Evolutionary conservation across 202 grass and related monocot genomes (phyloP), one percentile per base, ranked within the genome.

Genomic region (Brachypodium distachyon): DNA sequence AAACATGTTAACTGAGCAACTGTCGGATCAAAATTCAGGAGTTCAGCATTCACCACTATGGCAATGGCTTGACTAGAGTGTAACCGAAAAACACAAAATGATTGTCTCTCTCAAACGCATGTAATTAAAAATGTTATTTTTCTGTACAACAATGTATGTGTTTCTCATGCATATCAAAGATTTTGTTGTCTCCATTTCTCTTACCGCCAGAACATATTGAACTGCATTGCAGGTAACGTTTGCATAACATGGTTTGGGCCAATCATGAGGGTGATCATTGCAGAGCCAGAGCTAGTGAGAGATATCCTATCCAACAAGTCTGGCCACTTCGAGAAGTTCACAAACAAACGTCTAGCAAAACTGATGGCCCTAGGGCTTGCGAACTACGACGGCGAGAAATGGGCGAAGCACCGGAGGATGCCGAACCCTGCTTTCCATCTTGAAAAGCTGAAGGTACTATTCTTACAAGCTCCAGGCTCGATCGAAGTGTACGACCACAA

Each of bases 351-450:
- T 51, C 79, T 90, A 0, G 4, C 4, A 0, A 80, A 63, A 14
- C 10, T 84, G 59, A 58, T 90, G 3, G 60, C 22, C n/a, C 48
- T 40, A 26, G 93, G 93, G 0, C 23, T 96, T 18, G 55, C 36
- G 1, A 76, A 22, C 40, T 47, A 87, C 16, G 77, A 86, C 12
- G 85, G 93, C 0, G 90, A 92, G 47, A 90, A 93, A 90, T 97
- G 93, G 93, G 87, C 57, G n/a, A 97, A 86, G 14, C 93, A 97
- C 31, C 72, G 93, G 67, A 97, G 76, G 72, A 90, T 97, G 66
- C 68, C 93, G 38, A 97, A 86, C 70, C 90, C 93, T 53, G 87
- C 93, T 31, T 97, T 97, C 57, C 89, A 88, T 77, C 19, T 84
- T 1, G 90, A 97, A 68, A 97, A 86, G 72, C 48, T 92, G 52